Base-by-base conservation (phyloP, 2,329 filamentous ascomycete genomes). In the Anisogramma anomala region DNA sequence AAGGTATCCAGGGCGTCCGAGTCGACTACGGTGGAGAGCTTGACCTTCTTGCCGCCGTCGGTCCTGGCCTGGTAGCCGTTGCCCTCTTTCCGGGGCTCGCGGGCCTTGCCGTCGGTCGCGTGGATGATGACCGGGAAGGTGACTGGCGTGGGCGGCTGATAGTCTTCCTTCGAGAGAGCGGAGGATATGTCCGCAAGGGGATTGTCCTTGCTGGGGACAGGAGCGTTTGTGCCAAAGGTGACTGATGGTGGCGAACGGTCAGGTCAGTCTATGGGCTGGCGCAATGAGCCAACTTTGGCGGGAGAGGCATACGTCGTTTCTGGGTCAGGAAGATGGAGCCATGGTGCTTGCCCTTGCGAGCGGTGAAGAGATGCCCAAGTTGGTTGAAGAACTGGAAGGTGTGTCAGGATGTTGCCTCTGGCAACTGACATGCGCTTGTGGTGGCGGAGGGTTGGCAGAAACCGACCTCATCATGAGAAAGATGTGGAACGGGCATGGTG, bases 11-110 rank as follows among this genome's bases (percentile, higher is more conserved):
- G 60, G 4, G 82, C 76, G 43, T 80, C 75, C 1, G 82, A 76
- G 41, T 82, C 71, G 1, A 96, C 87, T 0, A 94, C 62, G 0
- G 91, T 96, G 2, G 84, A 85, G 19, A 95, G 58, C 60, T 88
- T 94, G 50, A 84, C 63, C 50, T 81, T 79, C 42, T 69, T 59
- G 28, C 67, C 60, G 42, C 67, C 60, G 42, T 71, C 69, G 48
- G 71, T 69, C 34, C 41, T 43, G 22, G 22, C 37, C 47, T 63
- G 66, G 52, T 72, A 77, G 37, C 66, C 72, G 55, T 82, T 84
- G 30, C 67, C 60, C 41, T 71, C 69, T 48, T 71, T 68, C 37
- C 41, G 44, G 26, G 30, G 36, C 47, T 63, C 66, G 52, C 72
- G 77, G 37, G 66, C 72, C 55, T 82, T 84, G 53, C 84, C 86